phyloP scores from a whole-genome alignment of 306 rosid species.

The Castanea mollissima region DNA sequence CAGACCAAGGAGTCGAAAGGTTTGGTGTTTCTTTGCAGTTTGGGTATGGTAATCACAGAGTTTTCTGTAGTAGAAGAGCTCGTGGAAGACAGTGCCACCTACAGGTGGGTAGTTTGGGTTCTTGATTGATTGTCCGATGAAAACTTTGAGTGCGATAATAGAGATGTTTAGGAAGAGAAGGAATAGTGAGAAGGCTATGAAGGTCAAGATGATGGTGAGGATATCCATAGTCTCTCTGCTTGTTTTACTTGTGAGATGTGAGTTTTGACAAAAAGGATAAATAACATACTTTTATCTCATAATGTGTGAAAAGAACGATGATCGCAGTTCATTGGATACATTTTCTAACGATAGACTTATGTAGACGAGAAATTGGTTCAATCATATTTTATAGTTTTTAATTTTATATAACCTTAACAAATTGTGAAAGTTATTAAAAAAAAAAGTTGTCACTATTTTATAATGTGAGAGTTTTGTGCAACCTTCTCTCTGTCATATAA shows the following conservation, averaged over 20 bases:
- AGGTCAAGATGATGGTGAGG: conserved; percentile 32
- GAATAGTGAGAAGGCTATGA: conserved; percentile 23
- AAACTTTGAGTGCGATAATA: conserved; percentile 28
- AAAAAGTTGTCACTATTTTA: no score
- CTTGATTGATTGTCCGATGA: conserved; percentile 51
- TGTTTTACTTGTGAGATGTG: not conserved
- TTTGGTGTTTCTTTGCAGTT: conserved; percentile 37
- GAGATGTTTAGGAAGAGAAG: conserved; percentile 25
- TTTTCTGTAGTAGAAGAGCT: conserved; percentile 39
- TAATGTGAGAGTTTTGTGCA: no score
- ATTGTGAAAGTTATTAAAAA: no score
- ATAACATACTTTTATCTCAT: no score
- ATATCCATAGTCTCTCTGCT: conserved; percentile 29
- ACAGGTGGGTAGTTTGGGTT: conserved; percentile 56
- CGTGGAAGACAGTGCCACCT: conserved; percentile 53
- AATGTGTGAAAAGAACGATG: no score
- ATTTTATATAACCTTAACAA: no score
- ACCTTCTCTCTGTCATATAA: not conserved
- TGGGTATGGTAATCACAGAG: conserved; percentile 45
- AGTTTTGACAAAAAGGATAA: no score
- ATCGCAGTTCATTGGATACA: no score
- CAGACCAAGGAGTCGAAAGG: conserved; percentile 44
- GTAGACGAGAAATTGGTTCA: no score
- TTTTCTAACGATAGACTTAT: no score
- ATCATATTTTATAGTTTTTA: no score